Percentiles rank a stretch among this genome's conserved stretches.
These are phyloP conservation scores for Fusarium globosum DNA, from an alignment of 2,329 filamentous ascomycete genomes.

Conservation along the genomic window DNA sequence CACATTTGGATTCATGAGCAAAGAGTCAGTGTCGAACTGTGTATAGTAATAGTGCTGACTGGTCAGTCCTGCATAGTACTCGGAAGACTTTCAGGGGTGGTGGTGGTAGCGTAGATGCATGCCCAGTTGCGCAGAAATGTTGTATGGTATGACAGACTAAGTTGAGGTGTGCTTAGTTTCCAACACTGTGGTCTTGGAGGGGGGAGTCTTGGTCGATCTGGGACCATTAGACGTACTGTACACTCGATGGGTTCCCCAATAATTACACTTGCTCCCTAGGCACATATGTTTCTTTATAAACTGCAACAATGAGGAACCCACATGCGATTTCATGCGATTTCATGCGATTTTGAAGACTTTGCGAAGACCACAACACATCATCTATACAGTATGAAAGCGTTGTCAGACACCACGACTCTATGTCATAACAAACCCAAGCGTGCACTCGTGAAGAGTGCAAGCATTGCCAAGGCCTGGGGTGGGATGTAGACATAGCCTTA, in stretches of 20 bases:
- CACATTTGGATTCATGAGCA: constrained; percentile 18
- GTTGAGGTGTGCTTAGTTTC: constrained; percentile 35
- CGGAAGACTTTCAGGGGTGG: constrained; percentile 14
- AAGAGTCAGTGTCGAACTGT: neutral
- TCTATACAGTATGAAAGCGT: neutral
- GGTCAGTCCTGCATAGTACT: constrained; percentile 1
- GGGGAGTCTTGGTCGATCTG: constrained; percentile 33
- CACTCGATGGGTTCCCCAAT: neutral
- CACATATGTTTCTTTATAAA: neutral
- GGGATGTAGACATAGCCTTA: constrained; percentile 41
- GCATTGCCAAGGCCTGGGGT: constrained; percentile 35
- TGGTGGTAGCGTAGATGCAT: constrained; percentile 21
- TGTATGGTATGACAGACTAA: constrained; percentile 22
- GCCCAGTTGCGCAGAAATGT: constrained; percentile 18
- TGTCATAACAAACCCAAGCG: neutral
- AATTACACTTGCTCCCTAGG: neutral
- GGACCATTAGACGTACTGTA: constrained; percentile 9
- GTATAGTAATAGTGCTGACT: constrained; percentile 9
- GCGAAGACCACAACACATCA: neutral
- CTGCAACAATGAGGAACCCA: neutral
- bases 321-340: neutral
- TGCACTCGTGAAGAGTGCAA: constrained; percentile 26
- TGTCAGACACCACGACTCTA: constrained; percentile 1
- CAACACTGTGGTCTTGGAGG: constrained; percentile 38
- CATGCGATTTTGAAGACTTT: neutral